phyloP scores from a whole-genome alignment of 805 yeast genomes.

The Ogataea dorogensis region DNA sequence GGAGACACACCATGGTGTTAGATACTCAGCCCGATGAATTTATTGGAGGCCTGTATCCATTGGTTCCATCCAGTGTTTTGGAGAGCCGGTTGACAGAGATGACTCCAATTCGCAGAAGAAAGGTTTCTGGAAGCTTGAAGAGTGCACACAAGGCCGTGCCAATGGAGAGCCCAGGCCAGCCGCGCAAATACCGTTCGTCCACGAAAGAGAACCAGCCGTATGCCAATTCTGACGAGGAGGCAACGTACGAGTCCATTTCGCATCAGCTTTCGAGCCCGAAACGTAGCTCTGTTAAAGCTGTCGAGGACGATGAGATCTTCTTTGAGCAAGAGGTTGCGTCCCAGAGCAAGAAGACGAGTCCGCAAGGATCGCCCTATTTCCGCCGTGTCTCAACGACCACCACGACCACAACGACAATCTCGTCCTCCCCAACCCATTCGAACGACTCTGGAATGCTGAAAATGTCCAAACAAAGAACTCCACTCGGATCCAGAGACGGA shows the following conservation, averaged over 20 bases:
- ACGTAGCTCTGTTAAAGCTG: slow-evolving; percentile 17
- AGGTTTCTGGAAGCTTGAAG: slow-evolving; percentile 65
- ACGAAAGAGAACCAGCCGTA: slow-evolving; percentile 31
- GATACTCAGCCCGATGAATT: slow-evolving; percentile 64
- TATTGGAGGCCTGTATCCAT: slow-evolving; percentile 65
- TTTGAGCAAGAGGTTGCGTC: slow-evolving; percentile 15
- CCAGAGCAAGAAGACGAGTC: slow-evolving; percentile 18
- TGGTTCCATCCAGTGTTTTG: slow-evolving; percentile 61
- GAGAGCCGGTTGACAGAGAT: slow-evolving; percentile 48
- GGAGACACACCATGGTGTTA: slow-evolving; percentile 89
- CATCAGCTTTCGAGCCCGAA: slow-evolving; percentile 27
- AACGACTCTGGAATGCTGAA: slow-evolving; percentile 20
- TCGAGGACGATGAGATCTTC: slow-evolving; percentile 34
- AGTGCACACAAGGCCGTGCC: slow-evolving; percentile 78
- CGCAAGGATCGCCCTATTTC: slow-evolving; percentile 37
- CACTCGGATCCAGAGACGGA: slow-evolving; percentile 22
- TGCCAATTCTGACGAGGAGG: slow-evolving; percentile 38
- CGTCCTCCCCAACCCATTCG: slow-evolving; percentile 31
- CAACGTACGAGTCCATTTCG: slow-evolving; percentile 24
- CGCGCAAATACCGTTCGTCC: slow-evolving; percentile 62
- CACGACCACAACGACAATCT: slow-evolving; percentile 43
- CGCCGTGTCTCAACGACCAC: slow-evolving; percentile 51
- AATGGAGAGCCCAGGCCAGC: slow-evolving; percentile 93
- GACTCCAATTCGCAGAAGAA: slow-evolving; percentile 73
- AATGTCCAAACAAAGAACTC: slow-evolving; percentile 31